A percentile compares a stretch with the other conserved stretches of the same genome.
Evolutionary conservation across 2,329 filamentous ascomycete genomes (phyloP).

Genomic region (Nectriaceae sp.): DNA sequence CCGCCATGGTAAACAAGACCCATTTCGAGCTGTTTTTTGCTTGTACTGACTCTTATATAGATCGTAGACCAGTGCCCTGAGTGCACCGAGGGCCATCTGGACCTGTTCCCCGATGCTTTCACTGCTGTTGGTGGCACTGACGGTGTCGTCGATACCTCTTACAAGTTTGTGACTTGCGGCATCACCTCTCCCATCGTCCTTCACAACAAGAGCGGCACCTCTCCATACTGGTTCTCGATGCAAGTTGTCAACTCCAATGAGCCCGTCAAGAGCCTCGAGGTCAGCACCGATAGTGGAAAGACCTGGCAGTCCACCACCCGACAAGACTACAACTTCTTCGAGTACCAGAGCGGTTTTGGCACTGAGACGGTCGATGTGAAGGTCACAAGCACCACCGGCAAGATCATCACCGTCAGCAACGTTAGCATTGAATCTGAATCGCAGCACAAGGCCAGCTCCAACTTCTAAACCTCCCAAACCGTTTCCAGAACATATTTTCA

Average conservation of each 20-base stretch:
- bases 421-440: slow-evolving; percentile 44
- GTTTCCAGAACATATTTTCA: too few species aligned
- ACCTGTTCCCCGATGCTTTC: slow-evolving; percentile 48
- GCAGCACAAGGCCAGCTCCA: slow-evolving; percentile 31
- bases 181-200: slow-evolving; percentile 44
- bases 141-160: slow-evolving; percentile 39
- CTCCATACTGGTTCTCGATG: slow-evolving; percentile 44
- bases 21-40: neutral
- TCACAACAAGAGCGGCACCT: slow-evolving; percentile 47
- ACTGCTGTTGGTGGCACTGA: slow-evolving; percentile 36
- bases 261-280: slow-evolving; percentile 57
- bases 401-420: slow-evolving; percentile 50
- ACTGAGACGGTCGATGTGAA: slow-evolving; percentile 54
- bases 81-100: slow-evolving; percentile 42
- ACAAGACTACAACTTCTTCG: slow-evolving; percentile 62
- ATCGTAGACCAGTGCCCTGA: slow-evolving; percentile 49
- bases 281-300: slow-evolving; percentile 59
- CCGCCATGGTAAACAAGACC: slow-evolving; percentile 63
- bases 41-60: slow-evolving; percentile 23
- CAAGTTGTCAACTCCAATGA: slow-evolving; percentile 66
- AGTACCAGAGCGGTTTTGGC: slow-evolving; percentile 59
- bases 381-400: slow-evolving; percentile 55
- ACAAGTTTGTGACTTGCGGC: slow-evolving; percentile 41
- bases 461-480: too few species aligned
- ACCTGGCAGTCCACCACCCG: slow-evolving; percentile 60